phyloP scores from a whole-genome alignment of 306 rosid species.

The Delonix regia region DNA sequence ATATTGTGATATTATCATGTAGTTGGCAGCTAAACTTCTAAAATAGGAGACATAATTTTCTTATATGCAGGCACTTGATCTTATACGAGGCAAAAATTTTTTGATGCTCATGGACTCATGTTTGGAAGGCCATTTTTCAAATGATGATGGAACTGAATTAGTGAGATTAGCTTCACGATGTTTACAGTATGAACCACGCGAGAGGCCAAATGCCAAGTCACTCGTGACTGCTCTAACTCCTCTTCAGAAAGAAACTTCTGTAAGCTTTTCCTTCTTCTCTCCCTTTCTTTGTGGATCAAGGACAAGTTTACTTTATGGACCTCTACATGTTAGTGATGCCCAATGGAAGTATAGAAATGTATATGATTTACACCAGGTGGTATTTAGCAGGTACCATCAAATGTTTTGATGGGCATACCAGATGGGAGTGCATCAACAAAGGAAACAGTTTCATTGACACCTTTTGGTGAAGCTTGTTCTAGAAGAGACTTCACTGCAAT shows the following conservation, averaged over 20 bases:
- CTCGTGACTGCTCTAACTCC: slow-evolving; percentile 74
- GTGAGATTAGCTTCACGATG: slow-evolving; percentile 88
- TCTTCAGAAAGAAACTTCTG: slow-evolving; percentile 92
- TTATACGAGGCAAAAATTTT: slow-evolving; percentile 75
- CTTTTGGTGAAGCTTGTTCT: slow-evolving; percentile 92
- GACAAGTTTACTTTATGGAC: slow-evolving; percentile 37
- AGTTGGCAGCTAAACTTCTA: background rate
- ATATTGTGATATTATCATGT: background rate
- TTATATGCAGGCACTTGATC: slow-evolving; percentile 75
- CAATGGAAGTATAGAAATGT: slow-evolving; percentile 25
- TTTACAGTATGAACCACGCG: slow-evolving; percentile 83
- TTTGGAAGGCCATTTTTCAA: slow-evolving; percentile 84
- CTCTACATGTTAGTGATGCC: slow-evolving; percentile 33
- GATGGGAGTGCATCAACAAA: slow-evolving; percentile 57
- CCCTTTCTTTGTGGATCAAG: background rate
- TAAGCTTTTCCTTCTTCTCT: slow-evolving; percentile 36
- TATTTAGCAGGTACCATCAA: slow-evolving; percentile 69
- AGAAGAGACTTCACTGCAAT: slow-evolving; percentile 93
- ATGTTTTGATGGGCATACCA: slow-evolving; percentile 76
- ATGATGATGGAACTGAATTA: slow-evolving; percentile 83
- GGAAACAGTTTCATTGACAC: slow-evolving; percentile 67
- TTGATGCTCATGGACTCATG: slow-evolving; percentile 82
- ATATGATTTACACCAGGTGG: slow-evolving; percentile 38
- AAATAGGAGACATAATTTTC: slow-evolving; percentile 19
- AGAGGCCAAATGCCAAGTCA: slow-evolving; percentile 85